A percentile compares a stretch with the other conserved stretches of the same genome.
These are phyloP conservation scores for Leccinum olivaceopallidum DNA, from an alignment of 768 basidiomycete genomes.

Conservation along the genomic window DNA sequence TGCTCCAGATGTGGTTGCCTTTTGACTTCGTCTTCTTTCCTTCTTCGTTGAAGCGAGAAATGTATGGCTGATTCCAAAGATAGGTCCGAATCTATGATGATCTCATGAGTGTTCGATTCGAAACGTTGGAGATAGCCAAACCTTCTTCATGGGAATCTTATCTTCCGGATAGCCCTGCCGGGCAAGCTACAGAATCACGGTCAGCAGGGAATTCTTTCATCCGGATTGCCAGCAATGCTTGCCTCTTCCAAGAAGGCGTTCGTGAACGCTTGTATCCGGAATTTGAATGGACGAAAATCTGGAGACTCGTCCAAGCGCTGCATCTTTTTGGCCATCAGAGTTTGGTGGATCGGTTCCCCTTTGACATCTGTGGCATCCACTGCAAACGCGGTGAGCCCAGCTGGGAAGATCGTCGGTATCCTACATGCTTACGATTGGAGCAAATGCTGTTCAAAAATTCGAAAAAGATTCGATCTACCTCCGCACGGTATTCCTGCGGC, in stretches of 20 bases:
- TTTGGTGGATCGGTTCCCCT: slow-evolving; percentile 97
- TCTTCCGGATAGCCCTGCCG: slow-evolving; percentile 88
- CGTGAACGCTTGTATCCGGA: slow-evolving; percentile 97
- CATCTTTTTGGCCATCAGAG: slow-evolving; percentile 99
- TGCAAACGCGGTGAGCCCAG: slow-evolving; percentile 36
- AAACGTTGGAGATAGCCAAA: slow-evolving; percentile 35
- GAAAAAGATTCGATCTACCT: slow-evolving; percentile 90
- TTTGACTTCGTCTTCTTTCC: slow-evolving; percentile 99
- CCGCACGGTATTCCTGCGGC: slow-evolving; percentile 74
- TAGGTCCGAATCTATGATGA: slow-evolving; percentile 79
- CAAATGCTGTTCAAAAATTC: slow-evolving; percentile 86
- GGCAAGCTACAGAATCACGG: slow-evolving; percentile 55
- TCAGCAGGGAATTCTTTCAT: slow-evolving; percentile 12
- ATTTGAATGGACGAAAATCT: slow-evolving; percentile 98
- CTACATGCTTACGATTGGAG: slow-evolving; percentile 73
- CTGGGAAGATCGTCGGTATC: slow-evolving; percentile 3
- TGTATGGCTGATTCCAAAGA: slow-evolving; percentile 92
- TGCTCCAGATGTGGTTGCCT: slow-evolving; percentile 99
- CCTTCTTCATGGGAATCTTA: slow-evolving; percentile 96
- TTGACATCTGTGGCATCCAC: slow-evolving; percentile 93
- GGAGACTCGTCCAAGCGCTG: slow-evolving; percentile 93
- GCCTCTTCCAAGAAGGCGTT: slow-evolving; percentile 94
- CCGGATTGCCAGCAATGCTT: slow-evolving; percentile 20
- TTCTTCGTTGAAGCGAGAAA: slow-evolving; percentile 97
- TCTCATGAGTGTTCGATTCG: slow-evolving; percentile 22